phyloP scores from a whole-genome alignment of 2,329 filamentous ascomycete species.

The Phaeosphaeriaceae sp. region DNA sequence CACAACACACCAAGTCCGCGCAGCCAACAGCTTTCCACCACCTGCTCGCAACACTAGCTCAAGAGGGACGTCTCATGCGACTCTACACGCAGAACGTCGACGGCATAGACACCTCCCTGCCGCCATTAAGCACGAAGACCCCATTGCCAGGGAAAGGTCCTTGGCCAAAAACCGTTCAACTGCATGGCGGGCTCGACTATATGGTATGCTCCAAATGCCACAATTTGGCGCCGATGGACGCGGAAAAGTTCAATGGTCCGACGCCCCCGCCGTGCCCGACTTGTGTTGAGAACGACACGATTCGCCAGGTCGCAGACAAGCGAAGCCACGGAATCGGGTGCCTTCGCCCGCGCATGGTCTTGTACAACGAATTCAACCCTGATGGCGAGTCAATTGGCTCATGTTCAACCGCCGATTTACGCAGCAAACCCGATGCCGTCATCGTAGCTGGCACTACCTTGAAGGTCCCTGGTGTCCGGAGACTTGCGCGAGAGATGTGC shows the following conservation, averaged over 20 bases:
- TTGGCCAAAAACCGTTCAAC: constrained; percentile 91
- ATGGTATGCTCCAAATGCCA: constrained; percentile 97
- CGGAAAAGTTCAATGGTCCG: constrained; percentile 81
- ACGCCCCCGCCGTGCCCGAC: constrained; percentile 79
- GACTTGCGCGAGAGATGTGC: constrained; percentile 91
- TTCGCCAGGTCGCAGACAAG: constrained; percentile 82
- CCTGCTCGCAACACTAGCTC: constrained; percentile 85
- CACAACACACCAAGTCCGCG: constrained; percentile 77
- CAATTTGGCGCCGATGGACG: constrained; percentile 76
- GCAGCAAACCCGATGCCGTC: constrained; percentile 85
- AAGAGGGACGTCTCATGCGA: constrained; percentile 84
- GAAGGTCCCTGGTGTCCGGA: constrained; percentile 90
- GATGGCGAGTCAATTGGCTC: constrained; percentile 96
- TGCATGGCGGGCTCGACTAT: constrained; percentile 91
- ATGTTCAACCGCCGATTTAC: constrained; percentile 84
- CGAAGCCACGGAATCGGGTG: constrained; percentile 92
- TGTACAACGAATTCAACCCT: constrained; percentile 97
- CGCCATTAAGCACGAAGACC: constrained; percentile 79
- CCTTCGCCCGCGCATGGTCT: constrained; percentile 87
- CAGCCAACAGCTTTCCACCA: constrained; percentile 91
- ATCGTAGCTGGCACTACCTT: constrained; percentile 95
- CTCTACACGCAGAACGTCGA: constrained; percentile 98
- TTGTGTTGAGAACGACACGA: constrained; percentile 76
- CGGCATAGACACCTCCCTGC: constrained; percentile 85
- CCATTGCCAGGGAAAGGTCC: constrained; percentile 84